phyloP scores from a whole-genome alignment of 345 rosid species.

The Angophora floribunda region DNA sequence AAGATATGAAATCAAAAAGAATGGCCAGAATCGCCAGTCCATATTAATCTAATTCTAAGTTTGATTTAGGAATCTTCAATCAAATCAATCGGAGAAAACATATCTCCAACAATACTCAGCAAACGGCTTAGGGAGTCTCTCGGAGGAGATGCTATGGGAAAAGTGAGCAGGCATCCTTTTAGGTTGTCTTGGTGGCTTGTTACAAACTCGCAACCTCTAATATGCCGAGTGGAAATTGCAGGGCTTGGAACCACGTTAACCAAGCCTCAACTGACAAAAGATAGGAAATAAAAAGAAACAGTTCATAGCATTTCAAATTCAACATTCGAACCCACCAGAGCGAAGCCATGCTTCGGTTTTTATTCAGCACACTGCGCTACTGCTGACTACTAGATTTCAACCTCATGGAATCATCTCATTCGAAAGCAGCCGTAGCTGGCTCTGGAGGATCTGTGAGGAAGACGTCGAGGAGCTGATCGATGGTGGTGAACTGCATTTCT shows the following conservation, averaged over 20 bases:
- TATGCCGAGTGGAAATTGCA: neutral
- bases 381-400: neutral
- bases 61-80: too few species aligned
- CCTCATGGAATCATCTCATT: neutral
- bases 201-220: neutral
- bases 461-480: conserved; percentile 22
- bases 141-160: neutral
- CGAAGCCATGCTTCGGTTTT: neutral
- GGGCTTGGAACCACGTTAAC: neutral
- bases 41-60: too few species aligned
- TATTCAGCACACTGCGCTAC: neutral
- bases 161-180: neutral
- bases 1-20: too few species aligned
- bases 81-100: too few species aligned
- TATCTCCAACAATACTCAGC: too few species aligned
- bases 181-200: neutral
- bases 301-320: neutral
- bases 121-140: neutral
- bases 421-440: conserved; percentile 3
- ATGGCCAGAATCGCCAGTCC: too few species aligned
- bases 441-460: conserved; percentile 12
- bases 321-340: neutral
- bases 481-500: conserved; percentile 1
- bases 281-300: neutral
- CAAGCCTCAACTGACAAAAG: neutral